Percentiles rank a stretch among this genome's conserved stretches.
Evolutionary conservation across 164 flowering plant species (phyloP).

Genomic region (Berberis vulgaris): DNA sequence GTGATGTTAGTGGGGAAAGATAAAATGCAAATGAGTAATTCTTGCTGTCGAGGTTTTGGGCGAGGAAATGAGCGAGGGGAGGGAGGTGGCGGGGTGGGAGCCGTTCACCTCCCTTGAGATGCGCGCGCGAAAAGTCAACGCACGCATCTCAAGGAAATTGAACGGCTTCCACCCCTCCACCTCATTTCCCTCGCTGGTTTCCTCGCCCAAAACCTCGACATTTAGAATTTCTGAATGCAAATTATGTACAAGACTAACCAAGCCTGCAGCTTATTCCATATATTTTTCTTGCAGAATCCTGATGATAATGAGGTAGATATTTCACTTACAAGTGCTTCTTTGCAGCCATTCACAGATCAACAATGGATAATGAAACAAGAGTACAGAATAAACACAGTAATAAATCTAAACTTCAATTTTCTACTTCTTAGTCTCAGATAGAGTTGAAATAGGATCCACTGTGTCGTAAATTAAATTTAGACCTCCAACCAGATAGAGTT

Average conservation of each 20-base stretch:
- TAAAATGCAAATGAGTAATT: neutral
- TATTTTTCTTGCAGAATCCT: slow-evolving; percentile 27
- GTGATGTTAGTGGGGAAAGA: neutral
- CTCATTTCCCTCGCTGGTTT: too few relatives aligned
- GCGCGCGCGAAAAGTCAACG: too few relatives aligned
- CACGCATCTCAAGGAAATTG: too few relatives aligned
- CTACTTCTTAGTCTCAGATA: neutral
- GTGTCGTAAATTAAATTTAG: too few relatives aligned
- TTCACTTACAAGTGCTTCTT: slow-evolving; percentile 47
- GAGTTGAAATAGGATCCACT: neutral
- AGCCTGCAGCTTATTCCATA: neutral
- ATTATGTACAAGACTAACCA: neutral
- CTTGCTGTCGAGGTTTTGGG: too few relatives aligned
- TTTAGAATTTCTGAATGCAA: too few relatives aligned
- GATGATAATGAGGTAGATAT: slow-evolving; percentile 28
- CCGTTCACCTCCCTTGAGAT: too few relatives aligned
- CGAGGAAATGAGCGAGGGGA: too few relatives aligned
- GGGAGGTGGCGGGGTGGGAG: too few relatives aligned
- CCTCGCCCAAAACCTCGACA: too few relatives aligned
- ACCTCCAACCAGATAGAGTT: neutral
- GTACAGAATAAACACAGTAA: slow-evolving; percentile 41
- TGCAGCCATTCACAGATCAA: slow-evolving; percentile 75
- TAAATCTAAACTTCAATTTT: neutral
- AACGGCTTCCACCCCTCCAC: too few relatives aligned
- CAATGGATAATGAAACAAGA: slow-evolving; percentile 77